Evolutionary conservation across 2,329 filamentous ascomycete genomes (phyloP).

Genomic region (Ascochyta clinopodiicola): DNA sequence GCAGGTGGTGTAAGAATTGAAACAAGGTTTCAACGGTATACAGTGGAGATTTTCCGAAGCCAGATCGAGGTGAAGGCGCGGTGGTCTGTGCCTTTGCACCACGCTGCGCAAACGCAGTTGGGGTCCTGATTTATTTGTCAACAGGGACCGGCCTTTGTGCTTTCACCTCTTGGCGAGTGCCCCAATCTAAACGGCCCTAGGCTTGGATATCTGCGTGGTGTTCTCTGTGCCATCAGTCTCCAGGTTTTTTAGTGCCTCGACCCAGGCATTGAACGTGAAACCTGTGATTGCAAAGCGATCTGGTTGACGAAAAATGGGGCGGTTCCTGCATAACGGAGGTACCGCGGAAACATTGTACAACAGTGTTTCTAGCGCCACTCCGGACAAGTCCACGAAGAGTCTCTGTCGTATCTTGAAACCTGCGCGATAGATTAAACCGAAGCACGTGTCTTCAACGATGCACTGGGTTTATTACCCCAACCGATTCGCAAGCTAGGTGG

Average conservation of each 20-base stretch:
- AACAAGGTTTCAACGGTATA: not conserved
- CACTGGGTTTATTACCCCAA: not conserved
- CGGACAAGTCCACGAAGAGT: not conserved
- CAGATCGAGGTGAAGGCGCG: not conserved
- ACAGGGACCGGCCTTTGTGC: too few relatives aligned
- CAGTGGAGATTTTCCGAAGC: not conserved
- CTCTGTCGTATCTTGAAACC: not conserved
- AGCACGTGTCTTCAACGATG: not conserved
- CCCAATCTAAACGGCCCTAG: not conserved
- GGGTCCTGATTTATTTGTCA: too few relatives aligned
- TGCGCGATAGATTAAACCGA: not conserved
- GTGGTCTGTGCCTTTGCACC: not conserved
- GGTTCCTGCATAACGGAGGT: not conserved
- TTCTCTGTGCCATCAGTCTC: not conserved
- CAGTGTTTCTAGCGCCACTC: not conserved
- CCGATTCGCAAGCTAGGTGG: not conserved
- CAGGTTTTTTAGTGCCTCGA: not conserved
- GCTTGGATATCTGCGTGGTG: conserved; percentile 2
- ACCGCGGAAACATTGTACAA: not conserved
- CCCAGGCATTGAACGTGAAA: not conserved
- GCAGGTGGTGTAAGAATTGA: not conserved
- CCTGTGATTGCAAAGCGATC: too few relatives aligned
- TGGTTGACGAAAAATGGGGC: too few relatives aligned
- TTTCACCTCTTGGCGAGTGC: not conserved
- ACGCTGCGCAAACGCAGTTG: not conserved